Evolutionary conservation across 805 yeast species (phyloP).

Genomic region (Hanseniaspora valbyensis): DNA sequence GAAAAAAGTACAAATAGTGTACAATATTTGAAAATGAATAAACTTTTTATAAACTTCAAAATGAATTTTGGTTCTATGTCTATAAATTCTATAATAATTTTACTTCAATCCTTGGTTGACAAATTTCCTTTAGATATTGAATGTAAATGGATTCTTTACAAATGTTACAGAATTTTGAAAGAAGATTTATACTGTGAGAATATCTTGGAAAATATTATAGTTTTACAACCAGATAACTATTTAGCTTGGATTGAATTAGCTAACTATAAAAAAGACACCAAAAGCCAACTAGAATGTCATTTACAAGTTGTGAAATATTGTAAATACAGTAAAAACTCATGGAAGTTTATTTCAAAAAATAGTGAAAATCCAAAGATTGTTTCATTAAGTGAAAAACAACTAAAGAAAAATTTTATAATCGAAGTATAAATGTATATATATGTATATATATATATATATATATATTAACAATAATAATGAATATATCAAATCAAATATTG

Average conservation of each 20-base stretch:
- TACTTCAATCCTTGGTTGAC: constrained; percentile 23
- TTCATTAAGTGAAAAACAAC: constrained; percentile 29
- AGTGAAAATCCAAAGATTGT: constrained; percentile 19
- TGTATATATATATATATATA: too few relatives aligned
- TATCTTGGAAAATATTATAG: constrained; percentile 58
- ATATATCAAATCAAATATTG: not conserved
- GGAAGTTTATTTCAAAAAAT: constrained; percentile 53
- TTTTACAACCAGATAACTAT: constrained; percentile 46
- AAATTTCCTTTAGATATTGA: constrained; percentile 38
- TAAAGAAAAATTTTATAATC: constrained; percentile 30
- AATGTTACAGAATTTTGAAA: constrained; percentile 1
- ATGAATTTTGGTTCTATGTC: constrained; percentile 17
- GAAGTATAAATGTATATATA: constrained; percentile 16
- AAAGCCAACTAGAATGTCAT: constrained; percentile 37
- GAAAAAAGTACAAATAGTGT: constrained; percentile 36
- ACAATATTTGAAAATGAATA: constrained; percentile 25
- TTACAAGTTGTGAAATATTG: constrained; percentile 69
- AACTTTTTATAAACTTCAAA: constrained; percentile 24
- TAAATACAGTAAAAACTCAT: constrained; percentile 55
- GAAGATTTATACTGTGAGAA: not conserved
- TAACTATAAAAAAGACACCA: constrained; percentile 22
- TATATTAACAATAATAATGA: too few relatives aligned
- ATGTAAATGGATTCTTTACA: constrained; percentile 10
- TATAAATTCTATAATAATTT: constrained; percentile 18
- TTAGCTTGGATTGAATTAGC: constrained; percentile 26